phyloP scores from a whole-genome alignment of 2,329 filamentous ascomycete genomes.

The Pseudogymnoascus sp. region DNA sequence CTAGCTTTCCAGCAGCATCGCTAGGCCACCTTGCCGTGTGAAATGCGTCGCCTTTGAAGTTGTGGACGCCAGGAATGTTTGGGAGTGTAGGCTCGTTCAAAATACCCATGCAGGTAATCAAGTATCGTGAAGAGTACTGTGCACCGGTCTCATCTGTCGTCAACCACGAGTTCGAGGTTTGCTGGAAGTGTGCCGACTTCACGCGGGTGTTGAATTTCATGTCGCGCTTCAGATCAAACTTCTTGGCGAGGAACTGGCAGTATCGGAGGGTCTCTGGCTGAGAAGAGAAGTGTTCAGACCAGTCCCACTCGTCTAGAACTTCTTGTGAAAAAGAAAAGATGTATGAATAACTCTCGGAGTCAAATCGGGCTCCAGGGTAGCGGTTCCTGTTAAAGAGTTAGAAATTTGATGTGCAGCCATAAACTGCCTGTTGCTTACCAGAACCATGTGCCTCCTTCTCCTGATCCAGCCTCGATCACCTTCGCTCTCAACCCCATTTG shows the following conservation, averaged over 20 bases:
- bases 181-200: constrained; percentile 31
- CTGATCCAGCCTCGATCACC: constrained; percentile 35
- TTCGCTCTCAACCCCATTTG: constrained; percentile 32
- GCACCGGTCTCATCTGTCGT: constrained; percentile 26
- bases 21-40: constrained; percentile 13
- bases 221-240: constrained; percentile 35
- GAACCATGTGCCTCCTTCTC: constrained; percentile 41
- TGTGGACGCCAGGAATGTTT: constrained; percentile 10
- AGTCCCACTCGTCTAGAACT: constrained; percentile 39
- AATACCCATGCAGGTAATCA: constrained; percentile 12
- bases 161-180: constrained; percentile 33
- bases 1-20: constrained; percentile 13
- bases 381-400: constrained; percentile 24
- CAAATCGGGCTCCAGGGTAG: constrained; percentile 39
- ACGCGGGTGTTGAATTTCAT: constrained; percentile 36
- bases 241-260: constrained; percentile 38
- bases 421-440: constrained; percentile 22
- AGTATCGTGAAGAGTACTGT: constrained; percentile 9
- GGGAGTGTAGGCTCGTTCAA: constrained; percentile 10
- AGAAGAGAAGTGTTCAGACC: constrained; percentile 34
- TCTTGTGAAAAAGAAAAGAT: constrained; percentile 26
- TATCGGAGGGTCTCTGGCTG: constrained; percentile 37
- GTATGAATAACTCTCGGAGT: constrained; percentile 41
- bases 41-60: constrained; percentile 11
- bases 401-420: background rate